phyloP scores from a whole-genome alignment of 768 basidiomycete genomes.

The Serendipita indica region DNA sequence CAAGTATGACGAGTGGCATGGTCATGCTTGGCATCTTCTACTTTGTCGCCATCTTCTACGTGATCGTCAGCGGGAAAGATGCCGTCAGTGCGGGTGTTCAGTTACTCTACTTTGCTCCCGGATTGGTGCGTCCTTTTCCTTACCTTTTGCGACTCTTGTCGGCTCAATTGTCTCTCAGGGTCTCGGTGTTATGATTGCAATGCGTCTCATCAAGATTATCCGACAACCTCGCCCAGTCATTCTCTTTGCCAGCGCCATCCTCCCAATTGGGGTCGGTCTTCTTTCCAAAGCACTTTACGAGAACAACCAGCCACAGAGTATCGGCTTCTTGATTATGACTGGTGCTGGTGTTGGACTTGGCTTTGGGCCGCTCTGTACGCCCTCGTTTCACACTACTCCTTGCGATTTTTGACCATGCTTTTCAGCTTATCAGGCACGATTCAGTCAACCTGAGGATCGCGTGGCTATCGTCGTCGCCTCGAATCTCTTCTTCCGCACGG shows the following conservation, averaged over 20 bases:
- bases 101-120: constrained; percentile 36
- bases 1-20: constrained; percentile 31
- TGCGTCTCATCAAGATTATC: constrained; percentile 23
- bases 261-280: constrained; percentile 30
- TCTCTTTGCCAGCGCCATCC: constrained; percentile 26
- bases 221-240: constrained; percentile 34
- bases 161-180: constrained; percentile 21
- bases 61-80: constrained; percentile 23
- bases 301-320: constrained; percentile 24
- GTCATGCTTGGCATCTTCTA: constrained; percentile 37
- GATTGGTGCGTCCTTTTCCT: constrained; percentile 24
- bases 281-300: constrained; percentile 29
- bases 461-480: constrained; percentile 33
- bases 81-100: constrained; percentile 32
- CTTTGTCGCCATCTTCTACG: constrained; percentile 39
- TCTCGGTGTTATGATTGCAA: constrained; percentile 24
- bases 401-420: not conserved
- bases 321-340: constrained; percentile 32
- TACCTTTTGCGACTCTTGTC: not conserved
- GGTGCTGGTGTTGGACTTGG: constrained; percentile 32
- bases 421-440: constrained; percentile 30
- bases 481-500: constrained; percentile 31
- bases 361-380: constrained; percentile 23
- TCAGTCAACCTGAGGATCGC: constrained; percentile 27
- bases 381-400: not conserved